A percentile compares a stretch with the other conserved stretches of the same genome.
Evolutionary conservation across 768 basidiomycete genomes (phyloP).

Genomic region (Rhodotorula paludigena): DNA sequence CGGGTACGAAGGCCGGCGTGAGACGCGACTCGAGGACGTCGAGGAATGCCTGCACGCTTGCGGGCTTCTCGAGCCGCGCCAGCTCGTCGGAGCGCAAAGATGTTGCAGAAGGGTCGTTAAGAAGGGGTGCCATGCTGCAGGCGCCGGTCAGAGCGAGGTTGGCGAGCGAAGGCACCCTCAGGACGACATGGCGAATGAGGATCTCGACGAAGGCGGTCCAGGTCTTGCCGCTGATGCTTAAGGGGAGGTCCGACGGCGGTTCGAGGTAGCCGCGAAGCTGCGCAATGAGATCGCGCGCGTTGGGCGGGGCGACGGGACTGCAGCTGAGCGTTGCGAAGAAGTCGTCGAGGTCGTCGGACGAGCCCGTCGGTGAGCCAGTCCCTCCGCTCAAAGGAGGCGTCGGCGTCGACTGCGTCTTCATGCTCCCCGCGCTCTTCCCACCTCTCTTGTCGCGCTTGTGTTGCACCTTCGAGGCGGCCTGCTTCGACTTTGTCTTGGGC

Average conservation of each 20-base stretch:
- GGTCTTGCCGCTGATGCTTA: background rate
- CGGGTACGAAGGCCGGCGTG: background rate
- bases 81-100: background rate
- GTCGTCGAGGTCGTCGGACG: conserved; percentile 1
- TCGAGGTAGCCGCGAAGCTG: conserved; percentile 23
- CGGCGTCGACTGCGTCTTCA: background rate
- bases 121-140: background rate
- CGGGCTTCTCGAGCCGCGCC: background rate
- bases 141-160: conserved; percentile 13
- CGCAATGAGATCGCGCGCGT: conserved; percentile 10
- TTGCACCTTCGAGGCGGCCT: too few relatives aligned
- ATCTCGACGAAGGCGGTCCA: conserved; percentile 18
- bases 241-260: conserved; percentile 8
- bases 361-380: background rate
- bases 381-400: too few relatives aligned
- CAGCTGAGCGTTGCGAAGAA: conserved; percentile 6
- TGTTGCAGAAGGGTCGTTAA: background rate
- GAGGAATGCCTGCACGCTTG: conserved; percentile 18
- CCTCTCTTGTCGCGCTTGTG: too few relatives aligned
- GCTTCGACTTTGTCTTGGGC: background rate
- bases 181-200: conserved; percentile 33
- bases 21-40: conserved; percentile 24
- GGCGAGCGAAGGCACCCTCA: conserved; percentile 21
- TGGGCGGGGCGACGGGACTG: background rate
- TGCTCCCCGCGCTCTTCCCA: too few relatives aligned